Percentiles rank a stretch among this genome's conserved stretches.
phyloP scores from a whole-genome alignment of 176 grass and related monocot genomes.

The Phoenix dactylifera region DNA sequence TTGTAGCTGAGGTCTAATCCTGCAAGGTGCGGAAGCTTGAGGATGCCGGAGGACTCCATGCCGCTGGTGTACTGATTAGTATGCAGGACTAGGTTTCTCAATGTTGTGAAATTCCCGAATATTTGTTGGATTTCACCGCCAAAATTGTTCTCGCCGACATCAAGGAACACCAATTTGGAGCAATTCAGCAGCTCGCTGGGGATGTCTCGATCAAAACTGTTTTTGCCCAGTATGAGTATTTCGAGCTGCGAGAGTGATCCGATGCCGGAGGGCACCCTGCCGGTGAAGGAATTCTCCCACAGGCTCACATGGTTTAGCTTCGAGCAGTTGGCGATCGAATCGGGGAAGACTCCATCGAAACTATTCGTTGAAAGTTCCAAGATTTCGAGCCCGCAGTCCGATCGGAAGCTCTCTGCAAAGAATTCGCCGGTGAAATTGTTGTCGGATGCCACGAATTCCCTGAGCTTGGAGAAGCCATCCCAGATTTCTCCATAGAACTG shows the following conservation, averaged over 20 bases:
- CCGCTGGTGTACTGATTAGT: constrained; percentile 59
- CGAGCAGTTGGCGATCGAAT: constrained; percentile 46
- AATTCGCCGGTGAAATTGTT: constrained; percentile 56
- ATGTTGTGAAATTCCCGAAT: constrained; percentile 35
- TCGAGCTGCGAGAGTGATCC: constrained; percentile 37
- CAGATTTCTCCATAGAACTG: constrained; percentile 61
- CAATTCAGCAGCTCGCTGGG: constrained; percentile 52
- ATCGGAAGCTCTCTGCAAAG: constrained; percentile 20
- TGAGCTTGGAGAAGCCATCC: constrained; percentile 43
- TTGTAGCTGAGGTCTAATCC: constrained; percentile 85
- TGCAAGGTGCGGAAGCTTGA: constrained; percentile 35
- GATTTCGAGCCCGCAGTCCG: constrained; percentile 34
- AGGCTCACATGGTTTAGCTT: constrained; percentile 43
- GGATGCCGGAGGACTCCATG: constrained; percentile 60
- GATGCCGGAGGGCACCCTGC: constrained; percentile 43
- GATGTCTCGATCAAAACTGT: constrained; percentile 38
- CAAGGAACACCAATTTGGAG: constrained; percentile 45
- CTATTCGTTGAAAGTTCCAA: constrained; percentile 58
- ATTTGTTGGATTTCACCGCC: constrained; percentile 53
- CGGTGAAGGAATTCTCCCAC: constrained; percentile 51
- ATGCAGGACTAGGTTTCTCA: constrained; percentile 51
- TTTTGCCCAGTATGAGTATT: constrained; percentile 50
- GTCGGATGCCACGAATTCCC: constrained; percentile 42
- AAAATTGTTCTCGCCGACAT: constrained; percentile 56
- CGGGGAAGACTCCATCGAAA: constrained; percentile 36